These are phyloP conservation scores for Lipomyces orientalis DNA, from an alignment of 805 yeast genomes.

Conservation along the genomic window DNA sequence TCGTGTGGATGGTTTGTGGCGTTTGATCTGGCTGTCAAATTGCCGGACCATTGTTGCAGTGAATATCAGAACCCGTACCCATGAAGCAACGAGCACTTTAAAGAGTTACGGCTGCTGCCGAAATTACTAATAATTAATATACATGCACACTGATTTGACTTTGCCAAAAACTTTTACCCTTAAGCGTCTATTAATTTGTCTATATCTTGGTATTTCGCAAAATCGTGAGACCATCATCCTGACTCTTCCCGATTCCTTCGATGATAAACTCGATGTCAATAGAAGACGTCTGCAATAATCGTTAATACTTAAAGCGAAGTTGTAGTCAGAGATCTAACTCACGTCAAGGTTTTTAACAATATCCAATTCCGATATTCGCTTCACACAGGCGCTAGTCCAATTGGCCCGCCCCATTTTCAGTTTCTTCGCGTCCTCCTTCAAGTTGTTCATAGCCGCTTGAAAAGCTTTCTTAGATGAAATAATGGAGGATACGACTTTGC, in stretches of 20 bases:
- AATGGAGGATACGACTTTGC: constrained; percentile 10
- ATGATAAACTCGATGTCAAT: constrained; percentile 15
- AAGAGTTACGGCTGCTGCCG: background rate
- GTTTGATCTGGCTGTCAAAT: background rate
- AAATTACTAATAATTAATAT: background rate
- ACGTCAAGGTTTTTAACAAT: constrained; percentile 18
- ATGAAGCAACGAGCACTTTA: background rate
- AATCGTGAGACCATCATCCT: constrained; percentile 28
- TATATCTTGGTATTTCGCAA: constrained; percentile 24
- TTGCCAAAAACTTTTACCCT: background rate
- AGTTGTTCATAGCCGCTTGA: constrained; percentile 7
- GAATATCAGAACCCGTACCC: background rate
- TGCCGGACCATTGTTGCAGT: background rate
- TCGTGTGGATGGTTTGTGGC: background rate
- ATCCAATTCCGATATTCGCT: constrained; percentile 10
- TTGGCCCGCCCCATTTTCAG: constrained; percentile 21
- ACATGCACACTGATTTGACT: background rate
- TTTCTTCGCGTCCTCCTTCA: constrained; percentile 30
- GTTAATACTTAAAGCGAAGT: background rate
- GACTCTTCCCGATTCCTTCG: constrained; percentile 25
- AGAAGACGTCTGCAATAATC: constrained; percentile 14
- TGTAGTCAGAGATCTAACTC: background rate
- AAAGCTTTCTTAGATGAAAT: constrained; percentile 11
- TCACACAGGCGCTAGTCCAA: constrained; percentile 22
- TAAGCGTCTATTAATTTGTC: background rate